Base-by-base conservation (phyloP, 2,329 filamentous ascomycete genomes). In the Aspergillus oerlinghausenensis region DNA sequence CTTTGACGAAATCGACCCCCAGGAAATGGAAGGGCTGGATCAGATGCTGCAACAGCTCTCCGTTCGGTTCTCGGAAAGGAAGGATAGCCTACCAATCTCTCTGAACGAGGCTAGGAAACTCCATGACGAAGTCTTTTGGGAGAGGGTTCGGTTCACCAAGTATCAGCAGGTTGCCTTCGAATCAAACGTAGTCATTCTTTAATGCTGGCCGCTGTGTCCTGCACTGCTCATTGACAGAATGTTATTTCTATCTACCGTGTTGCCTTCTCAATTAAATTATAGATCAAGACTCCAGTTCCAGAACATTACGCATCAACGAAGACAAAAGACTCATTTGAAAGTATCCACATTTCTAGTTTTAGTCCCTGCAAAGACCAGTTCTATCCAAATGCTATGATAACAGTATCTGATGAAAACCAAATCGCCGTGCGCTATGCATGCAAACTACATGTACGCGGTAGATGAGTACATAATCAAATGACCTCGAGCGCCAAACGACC, bases 71-170 rank as follows among this genome's bases (percentile, higher is more conserved):
- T 52, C 57, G 35, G 56, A 60, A 26, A 58, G 53, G 35, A 64
- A 60, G 55, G 56, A 59, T 58, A 50, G 63, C 21, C 70, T 71
- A 55, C 66, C 72, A 1, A 71, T 78, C 54, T 61, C 64, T 1
- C 61, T 72, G 57, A 66, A 74, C 21, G 73, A 78, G 58, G 77
- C 77, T 0, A 66, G 72, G 58, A 62, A 70, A 17, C 59, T 70
- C 35, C 64, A 77, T 51, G n/a, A 65, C 9, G 53, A 65, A n/a
- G 49, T 58, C 25, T 54, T 62, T 52, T 45, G 65, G 6, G 67
- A 67, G 42, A 43, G 64, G 10, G 50, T 49, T 19, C 60, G 64
- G 48, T 71, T 70, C 53, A 64, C 59, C 56, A 61, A 58, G 49
- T 70, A 70, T 52, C 67, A 70, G 54, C 60, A 66, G 56, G 68